Evolutionary conservation across 2,329 filamentous ascomycete genomes (phyloP), one percentile per base, ranked within the genome.

Genomic region (Ambrosiella cleistominuta): DNA sequence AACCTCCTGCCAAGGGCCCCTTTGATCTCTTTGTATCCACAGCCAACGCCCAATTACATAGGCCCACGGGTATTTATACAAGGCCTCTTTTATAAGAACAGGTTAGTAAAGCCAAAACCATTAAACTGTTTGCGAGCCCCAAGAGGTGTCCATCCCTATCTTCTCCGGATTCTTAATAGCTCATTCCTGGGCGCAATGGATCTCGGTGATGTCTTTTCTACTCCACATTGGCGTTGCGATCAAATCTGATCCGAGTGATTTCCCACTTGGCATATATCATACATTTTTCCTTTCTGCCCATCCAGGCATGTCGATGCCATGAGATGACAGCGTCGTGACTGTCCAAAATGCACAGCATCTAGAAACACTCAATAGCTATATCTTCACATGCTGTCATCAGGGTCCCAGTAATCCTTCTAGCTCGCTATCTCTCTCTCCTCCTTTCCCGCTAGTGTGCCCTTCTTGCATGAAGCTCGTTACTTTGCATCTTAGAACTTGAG

Each of bases 401-500:
- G 42, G 56, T 37, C 44, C 47, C 37, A 49, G 56, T 52, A 36
- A 47, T 57, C 54, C 39, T 54, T 39, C 27, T 27, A 27, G 27
- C 35, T 51, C 19, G 54, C 50, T 60, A 60, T 57, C 54, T 56
- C 42, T 27, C 42, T 38, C n/a, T 50, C 38, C 27, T 52, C 47
- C 42, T 59, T 57, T 56, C 54, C 58, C 50, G 42, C 58, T 56
- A 57, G 54, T 45, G 58, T 57, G 54, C 54, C 52, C 56, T 47
- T 57, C 52, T 27, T 57, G 50, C 54, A 57, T 59, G 38, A 56
- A 47, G 54, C 53, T 60, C 49, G 54, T 57, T 52, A 27, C 38
- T 17, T 39, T 45, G 38, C 39, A 45, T 56, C 19, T 36, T 39
- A 7, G 12, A 13, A 5, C 15, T 15, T 15, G 15, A 51, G 13